A percentile compares a stretch with the other conserved stretches of the same genome.
phyloP scores from a whole-genome alignment of 1,139 yeast species.

The Candida pseudoviswanathii region DNA sequence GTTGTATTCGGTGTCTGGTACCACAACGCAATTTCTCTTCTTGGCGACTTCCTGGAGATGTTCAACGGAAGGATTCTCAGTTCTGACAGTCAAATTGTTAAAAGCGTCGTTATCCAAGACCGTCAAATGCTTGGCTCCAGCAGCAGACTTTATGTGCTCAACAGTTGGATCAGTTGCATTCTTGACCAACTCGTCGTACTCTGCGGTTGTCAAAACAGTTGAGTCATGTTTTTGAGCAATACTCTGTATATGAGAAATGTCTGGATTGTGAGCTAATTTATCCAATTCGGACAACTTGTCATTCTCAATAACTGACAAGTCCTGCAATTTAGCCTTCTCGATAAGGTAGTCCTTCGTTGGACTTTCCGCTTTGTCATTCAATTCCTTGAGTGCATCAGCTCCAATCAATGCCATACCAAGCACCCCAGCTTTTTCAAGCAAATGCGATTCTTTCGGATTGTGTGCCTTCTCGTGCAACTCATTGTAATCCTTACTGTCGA shows the following conservation, averaged over 20 bases:
- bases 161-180: constrained; percentile 20
- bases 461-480: constrained; percentile 17
- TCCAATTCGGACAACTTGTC: constrained; percentile 16
- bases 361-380: constrained; percentile 15
- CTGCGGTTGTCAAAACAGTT: constrained; percentile 10
- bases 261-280: constrained; percentile 21
- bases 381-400: constrained; percentile 10
- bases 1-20: constrained; percentile 20
- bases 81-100: constrained; percentile 12
- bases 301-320: constrained; percentile 5
- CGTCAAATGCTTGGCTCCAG: constrained; percentile 18
- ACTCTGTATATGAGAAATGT: constrained; percentile 17
- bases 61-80: constrained; percentile 26
- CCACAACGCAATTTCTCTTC: constrained; percentile 23
- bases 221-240: constrained; percentile 17
- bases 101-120: constrained; percentile 11
- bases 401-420: constrained; percentile 4
- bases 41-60: constrained; percentile 25
- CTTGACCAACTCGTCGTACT: constrained; percentile 17
- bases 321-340: constrained; percentile 17
- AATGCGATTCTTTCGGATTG: constrained; percentile 18
- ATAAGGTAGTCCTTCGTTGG: constrained; percentile 20
- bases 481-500: constrained; percentile 22
- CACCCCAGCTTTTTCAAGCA: constrained; percentile 4
- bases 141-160: constrained; percentile 17